phyloP scores from a whole-genome alignment of 192 early-diverging fungal species.

The Linnemannia schmuckeri region DNA sequence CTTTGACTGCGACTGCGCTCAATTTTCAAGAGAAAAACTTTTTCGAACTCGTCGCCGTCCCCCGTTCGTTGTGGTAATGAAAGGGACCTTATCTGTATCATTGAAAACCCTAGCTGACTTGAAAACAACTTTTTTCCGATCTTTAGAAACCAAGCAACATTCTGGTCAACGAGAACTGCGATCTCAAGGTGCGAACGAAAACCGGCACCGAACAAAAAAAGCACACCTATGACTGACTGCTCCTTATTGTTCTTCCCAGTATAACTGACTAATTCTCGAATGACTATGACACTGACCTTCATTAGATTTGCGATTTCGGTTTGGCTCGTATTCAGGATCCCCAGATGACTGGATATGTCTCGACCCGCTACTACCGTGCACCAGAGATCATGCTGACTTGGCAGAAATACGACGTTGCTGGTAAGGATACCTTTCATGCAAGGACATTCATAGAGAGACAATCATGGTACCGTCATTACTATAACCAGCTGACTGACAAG shows the following conservation, averaged over 20 bases:
- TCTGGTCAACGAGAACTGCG: conserved; percentile 97
- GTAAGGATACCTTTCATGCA: conserved; percentile 28
- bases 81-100: neutral
- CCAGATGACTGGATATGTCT: conserved; percentile 98
- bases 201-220: neutral
- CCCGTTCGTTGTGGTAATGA: neutral
- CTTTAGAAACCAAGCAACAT: conserved; percentile 86
- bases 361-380: conserved; percentile 96
- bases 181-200: conserved; percentile 76
- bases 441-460: neutral
- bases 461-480: neutral
- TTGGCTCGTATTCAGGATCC: conserved; percentile 91
- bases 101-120: neutral
- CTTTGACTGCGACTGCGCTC: neutral
- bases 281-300: neutral
- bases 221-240: too few relatives aligned
- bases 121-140: neutral
- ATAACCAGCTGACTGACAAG: neutral
- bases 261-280: neutral
- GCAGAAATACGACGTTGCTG: conserved; percentile 96
- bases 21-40: neutral
- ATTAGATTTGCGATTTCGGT: conserved; percentile 94
- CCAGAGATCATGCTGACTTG: conserved; percentile 99
- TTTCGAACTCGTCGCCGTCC: neutral
- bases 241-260: neutral